A percentile compares a stretch with the other conserved stretches of the same genome.
Conservation (phyloP, 305 asterid species). For the Fraxinus dipetala region DNA sequence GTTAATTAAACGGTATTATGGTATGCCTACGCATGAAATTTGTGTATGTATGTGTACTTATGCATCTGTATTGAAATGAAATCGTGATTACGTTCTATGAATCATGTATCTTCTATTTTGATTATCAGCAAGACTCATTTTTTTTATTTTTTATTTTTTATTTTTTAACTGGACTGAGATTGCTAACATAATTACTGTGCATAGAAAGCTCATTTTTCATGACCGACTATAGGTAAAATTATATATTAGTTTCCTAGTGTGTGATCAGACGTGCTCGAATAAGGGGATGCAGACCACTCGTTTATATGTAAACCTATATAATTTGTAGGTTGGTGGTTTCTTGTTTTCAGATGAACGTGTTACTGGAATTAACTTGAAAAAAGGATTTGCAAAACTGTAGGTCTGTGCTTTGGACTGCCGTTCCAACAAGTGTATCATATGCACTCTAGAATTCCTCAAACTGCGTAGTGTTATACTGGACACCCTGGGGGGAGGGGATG, state of each 20-base stretch:
- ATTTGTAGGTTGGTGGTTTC: neutral
- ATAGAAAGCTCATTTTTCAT: neutral
- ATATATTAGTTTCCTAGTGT: neutral
- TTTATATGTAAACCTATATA: neutral
- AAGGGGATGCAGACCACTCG: neutral
- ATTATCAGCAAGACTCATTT: neutral
- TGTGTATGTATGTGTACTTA: neutral
- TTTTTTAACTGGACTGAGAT: neutral
- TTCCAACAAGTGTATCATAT: neutral
- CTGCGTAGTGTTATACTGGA: neutral
- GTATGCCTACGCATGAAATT: neutral
- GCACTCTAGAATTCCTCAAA: neutral
- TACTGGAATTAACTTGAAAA: neutral
- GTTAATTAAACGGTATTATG: neutral
- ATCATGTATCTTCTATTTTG: neutral
- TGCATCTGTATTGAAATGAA: neutral
- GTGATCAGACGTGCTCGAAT: neutral
- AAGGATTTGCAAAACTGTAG: too few species aligned
- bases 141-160: too few species aligned
- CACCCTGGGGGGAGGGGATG: neutral
- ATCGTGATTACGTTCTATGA: neutral
- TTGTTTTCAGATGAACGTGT: neutral
- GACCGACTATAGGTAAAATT: neutral
- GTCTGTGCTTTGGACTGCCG: neutral
- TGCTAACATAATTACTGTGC: neutral